Base-by-base conservation (phyloP, 2,329 filamentous ascomycete genomes). In the Fusarium coffeatum region DNA sequence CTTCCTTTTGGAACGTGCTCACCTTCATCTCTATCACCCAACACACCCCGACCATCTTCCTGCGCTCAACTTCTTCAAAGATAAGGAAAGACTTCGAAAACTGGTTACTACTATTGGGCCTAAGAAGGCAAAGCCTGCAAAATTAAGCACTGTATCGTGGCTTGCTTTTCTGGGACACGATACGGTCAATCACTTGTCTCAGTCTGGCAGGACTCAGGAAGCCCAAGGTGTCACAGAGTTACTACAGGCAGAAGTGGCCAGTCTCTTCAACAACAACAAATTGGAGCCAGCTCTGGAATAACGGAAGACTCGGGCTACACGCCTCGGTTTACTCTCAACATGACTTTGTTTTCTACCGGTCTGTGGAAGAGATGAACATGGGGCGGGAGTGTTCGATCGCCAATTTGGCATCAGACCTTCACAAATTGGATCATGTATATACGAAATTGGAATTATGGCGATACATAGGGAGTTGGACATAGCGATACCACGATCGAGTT, bases 21-120 rank as follows among this genome's bases (percentile, higher is more conserved):
- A 89, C 68, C 79, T 89, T 6, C 80, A 84, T 28, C 79, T 89
- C 3, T 80, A 86, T 59, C 87, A 89, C 71, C 87, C 87, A 0
- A 83, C 83, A 0, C 78, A 79, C 4, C 87, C 87, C 1, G 81
- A 82, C 27, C 80, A 84, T 23, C 75, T 78, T 4, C 80, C 81
- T 2, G 87, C 87, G 0, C 71, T 89, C 13, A 72, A 80, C 4
- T 83, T 85, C 55, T 81, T 89, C 63, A 67, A 74, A 46, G 73
- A 81, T 51, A 77, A 72, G 59, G 59, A 77, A 32, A 74, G 67
- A 30, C 58, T 81, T 32, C 73, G 76, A 51, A 72, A 66, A 20
- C 37, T 80, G 25, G 73, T 78, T 7, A 69, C 73, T 30, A 63
- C 63, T 10, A 55, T 74, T 16, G 59, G 67, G 10, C 65, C 73